Evolutionary conservation across 2,329 filamentous ascomycete species (phyloP), one percentile per base, ranked within the genome.

Genomic region (Neofusicoccum cordaticola): DNA sequence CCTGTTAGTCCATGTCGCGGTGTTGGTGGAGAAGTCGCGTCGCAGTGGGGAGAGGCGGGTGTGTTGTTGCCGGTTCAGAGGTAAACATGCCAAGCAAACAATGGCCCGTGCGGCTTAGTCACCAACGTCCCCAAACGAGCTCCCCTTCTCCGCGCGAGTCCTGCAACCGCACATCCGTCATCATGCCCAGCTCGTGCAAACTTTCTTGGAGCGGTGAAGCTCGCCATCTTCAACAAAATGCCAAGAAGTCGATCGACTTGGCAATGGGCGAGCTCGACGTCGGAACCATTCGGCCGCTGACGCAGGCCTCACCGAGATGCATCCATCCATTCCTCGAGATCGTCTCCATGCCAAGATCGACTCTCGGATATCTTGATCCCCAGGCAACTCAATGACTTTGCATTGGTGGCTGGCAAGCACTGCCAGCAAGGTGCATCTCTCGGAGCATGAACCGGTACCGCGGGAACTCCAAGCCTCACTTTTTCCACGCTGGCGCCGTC

Each of bases 11-110:
- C 51, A 64, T 64, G 51, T 42, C 19, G 41, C 41, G 51, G 62
- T 41, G 62, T 41, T 64, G 62, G 61, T 39, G 44, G 62, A 64
- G 52, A 53, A 64, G 62, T 58, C 62, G 62, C 61, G 62, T 64
- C 44, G 62, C 52, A 34, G 58, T 51, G 58, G 45, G 56, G 56
- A 60, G 51, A 41, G n/a, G 61, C 41, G 13, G 39, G n/a, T 51
- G 62, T 50, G 42, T 41, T 63, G 42, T 48, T 34, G 44, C 39
- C 50, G n/a, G 51, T 34, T 12, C 17, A 58, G 35, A 56, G 34
- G 62, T 64, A 64, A 64, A 64, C 62, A 64, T 45, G 61, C 62
- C 51, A 63, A 57, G 51, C 42, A 42, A 42, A 41, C 12, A 51
- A 56, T 9, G 57, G 35, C n/a, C 39, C 44, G 31, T 61, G 17